phyloP scores from a whole-genome alignment of 2,329 filamentous ascomycete genomes.

The Penicillium freii region DNA sequence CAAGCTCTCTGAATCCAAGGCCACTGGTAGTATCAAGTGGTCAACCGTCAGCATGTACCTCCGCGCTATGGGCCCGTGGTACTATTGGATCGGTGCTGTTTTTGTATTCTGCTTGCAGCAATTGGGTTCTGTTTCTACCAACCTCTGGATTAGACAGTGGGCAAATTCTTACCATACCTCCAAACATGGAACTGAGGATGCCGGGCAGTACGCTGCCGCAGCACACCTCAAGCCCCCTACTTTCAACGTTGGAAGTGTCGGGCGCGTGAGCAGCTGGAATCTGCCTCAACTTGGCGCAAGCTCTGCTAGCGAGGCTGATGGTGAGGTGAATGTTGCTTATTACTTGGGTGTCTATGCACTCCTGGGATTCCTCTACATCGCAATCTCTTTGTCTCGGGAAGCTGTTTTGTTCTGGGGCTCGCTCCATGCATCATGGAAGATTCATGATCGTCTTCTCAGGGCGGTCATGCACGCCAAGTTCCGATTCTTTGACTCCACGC shows the following conservation, averaged over 20 bases:
- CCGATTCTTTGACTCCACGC: constrained; percentile 96
- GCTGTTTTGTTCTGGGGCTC: constrained; percentile 90
- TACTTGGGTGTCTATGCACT: constrained; percentile 80
- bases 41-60: constrained; percentile 84
- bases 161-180: constrained; percentile 76
- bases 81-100: constrained; percentile 81
- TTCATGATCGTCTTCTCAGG: constrained; percentile 76
- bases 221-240: constrained; percentile 38
- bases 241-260: constrained; percentile 38
- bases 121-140: constrained; percentile 79
- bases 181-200: constrained; percentile 31
- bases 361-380: constrained; percentile 73
- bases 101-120: constrained; percentile 80
- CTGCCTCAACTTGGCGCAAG: constrained; percentile 30
- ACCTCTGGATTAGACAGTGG: constrained; percentile 94
- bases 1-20: constrained; percentile 69
- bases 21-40: constrained; percentile 83
- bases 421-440: constrained; percentile 76
- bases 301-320: constrained; percentile 18
- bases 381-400: constrained; percentile 80
- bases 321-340: constrained; percentile 73
- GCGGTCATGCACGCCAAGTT: constrained; percentile 86
- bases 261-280: constrained; percentile 33
- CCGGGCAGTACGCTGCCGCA: constrained; percentile 43
- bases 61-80: constrained; percentile 88